Base-by-base conservation (phyloP, 139 green algal genomes). In the Raphidocelis subcapitata region DNA sequence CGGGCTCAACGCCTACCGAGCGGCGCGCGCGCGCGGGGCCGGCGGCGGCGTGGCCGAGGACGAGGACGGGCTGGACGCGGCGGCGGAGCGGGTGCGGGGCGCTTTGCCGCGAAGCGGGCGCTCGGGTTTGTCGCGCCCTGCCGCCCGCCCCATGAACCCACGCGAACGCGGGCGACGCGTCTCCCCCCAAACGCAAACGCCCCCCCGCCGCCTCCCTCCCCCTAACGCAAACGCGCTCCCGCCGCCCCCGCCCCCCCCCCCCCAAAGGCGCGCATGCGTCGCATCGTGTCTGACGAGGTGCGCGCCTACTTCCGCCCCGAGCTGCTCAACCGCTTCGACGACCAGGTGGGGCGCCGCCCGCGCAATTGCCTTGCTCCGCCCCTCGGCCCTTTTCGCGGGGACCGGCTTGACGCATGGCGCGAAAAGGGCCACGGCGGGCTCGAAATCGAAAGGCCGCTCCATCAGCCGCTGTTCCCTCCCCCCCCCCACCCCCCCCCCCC, bases 251-350 rank as follows among this genome's bases (percentile, higher is more conserved):
- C 41, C 41, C 8, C 41, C n/a, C 24, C 46, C 5, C 21, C 5
- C 18, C 1, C 18, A 28, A 36, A 72, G 62, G 62, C 51, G 12
- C 81, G 78, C 57, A 78, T 97, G 44, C 77, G 87, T 24, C 52
- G 61, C 20, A 73, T 94, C 28, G 91, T 98, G 18, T 82, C 86
- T 32, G 92, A 98, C 2, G 81, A 86, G 55, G 73, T 88, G 8
- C 85, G 85, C 56, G 21, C 33, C 31, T 81, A 85, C 69, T 90
- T 90, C 82, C 47, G 64, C 37, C 84, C 84, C 12, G 84, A 90
- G 76, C 74, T 90, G 76, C 71, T 90, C 57, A 90, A 90, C 70
- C 65, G 82, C 37, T 76, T 73, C 55, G 65, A 76, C 46, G 59
- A 76, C 59, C 59, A 80, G 65, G 69, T 80, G 55, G 12, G 15